phyloP scores from a whole-genome alignment of 2,329 filamentous ascomycete species.

The Ascomycota sp. region DNA sequence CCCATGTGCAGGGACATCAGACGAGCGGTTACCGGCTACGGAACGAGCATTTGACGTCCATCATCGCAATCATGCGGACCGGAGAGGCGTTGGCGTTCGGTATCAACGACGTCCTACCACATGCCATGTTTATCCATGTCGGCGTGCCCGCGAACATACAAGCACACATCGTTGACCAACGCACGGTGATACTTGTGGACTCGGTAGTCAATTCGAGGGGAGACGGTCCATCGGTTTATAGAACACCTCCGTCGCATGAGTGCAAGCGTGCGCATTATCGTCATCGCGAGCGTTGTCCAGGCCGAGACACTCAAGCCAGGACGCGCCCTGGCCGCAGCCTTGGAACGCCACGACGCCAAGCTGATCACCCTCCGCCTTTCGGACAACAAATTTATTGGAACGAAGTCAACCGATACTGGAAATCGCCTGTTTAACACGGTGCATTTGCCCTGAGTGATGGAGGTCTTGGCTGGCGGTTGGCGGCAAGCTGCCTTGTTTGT shows the following conservation, averaged over 20 bases:
- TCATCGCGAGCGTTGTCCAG: conserved; percentile 36
- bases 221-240: conserved; percentile 26
- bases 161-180: conserved; percentile 17
- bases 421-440: conserved; percentile 39
- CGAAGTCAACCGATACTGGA: conserved; percentile 32
- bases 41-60: conserved; percentile 26
- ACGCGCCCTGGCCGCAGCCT: conserved; percentile 4
- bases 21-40: conserved; percentile 23
- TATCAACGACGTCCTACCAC: conserved; percentile 29
- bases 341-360: conserved; percentile 7
- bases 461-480: no score
- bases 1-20: conserved; percentile 27
- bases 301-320: conserved; percentile 6
- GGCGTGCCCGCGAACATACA: conserved; percentile 18
- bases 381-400: conserved; percentile 32
- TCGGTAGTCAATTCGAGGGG: conserved; percentile 39
- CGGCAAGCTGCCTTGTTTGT: no score
- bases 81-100: conserved; percentile 42
- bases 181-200: conserved; percentile 33
- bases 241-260: conserved; percentile 20
- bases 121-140: conserved; percentile 29
- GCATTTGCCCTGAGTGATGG: conserved; percentile 17
- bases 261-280: conserved; percentile 22
- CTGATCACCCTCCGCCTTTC: conserved; percentile 34
- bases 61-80: conserved; percentile 41